Percentiles rank a stretch among this genome's conserved stretches.
These are phyloP conservation scores for Leptographium procerum DNA, from an alignment of 2,329 filamentous ascomycete genomes.

Conservation along the genomic window DNA sequence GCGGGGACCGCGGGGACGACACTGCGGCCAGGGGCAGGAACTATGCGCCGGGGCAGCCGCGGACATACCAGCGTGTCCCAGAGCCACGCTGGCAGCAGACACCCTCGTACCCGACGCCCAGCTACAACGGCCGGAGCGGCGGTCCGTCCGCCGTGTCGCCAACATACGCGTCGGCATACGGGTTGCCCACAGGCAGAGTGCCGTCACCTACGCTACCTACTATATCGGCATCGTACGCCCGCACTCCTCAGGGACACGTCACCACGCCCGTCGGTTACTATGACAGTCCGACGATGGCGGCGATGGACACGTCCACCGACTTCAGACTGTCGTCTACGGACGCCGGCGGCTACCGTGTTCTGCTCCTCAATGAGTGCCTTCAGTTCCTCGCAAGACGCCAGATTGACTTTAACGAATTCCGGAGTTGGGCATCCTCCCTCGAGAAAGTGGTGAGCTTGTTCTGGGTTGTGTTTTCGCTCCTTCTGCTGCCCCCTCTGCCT, in stretches of 20 bases:
- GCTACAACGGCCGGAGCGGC: neutral
- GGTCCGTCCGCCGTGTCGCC: no score
- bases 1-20: neutral
- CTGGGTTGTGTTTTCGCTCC: neutral
- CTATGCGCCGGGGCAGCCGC: neutral
- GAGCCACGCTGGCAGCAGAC: no score
- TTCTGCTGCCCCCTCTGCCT: neutral
- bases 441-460: slow-evolving; percentile 16
- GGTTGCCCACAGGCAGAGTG: no score
- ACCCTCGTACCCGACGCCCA: neutral
- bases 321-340: neutral
- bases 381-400: slow-evolving; percentile 24
- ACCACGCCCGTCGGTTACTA: no score
- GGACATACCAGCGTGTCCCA: neutral
- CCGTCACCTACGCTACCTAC: no score
- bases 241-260: no score
- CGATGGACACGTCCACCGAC: neutral
- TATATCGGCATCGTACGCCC: no score
- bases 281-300: neutral
- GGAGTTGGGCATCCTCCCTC: slow-evolving; percentile 15
- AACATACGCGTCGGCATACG: no score
- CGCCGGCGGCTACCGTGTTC: neutral
- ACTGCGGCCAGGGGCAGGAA: neutral
- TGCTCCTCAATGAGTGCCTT: slow-evolving; percentile 20
- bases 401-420: slow-evolving; percentile 19